phyloP scores from a whole-genome alignment of 2,329 filamentous ascomycete genomes.

The Paraphoma sp. region DNA sequence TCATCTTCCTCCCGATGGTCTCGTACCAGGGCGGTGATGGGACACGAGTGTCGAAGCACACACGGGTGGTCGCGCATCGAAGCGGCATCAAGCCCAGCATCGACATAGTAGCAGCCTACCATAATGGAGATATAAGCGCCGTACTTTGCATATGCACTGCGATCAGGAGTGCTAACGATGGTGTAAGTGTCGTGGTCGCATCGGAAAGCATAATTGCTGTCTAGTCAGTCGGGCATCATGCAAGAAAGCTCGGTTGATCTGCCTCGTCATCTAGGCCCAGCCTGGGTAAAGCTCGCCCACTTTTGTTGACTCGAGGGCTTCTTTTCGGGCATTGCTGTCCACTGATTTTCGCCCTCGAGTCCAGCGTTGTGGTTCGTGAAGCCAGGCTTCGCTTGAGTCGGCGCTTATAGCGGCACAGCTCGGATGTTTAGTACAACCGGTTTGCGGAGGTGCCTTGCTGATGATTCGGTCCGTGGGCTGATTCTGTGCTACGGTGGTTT shows the following conservation, averaged over 20 bases:
- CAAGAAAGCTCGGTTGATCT: background rate
- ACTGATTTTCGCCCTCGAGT: background rate
- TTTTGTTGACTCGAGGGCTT: background rate
- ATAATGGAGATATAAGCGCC: background rate
- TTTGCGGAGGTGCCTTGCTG: background rate
- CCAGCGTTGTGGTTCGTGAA: slow-evolving; percentile 3
- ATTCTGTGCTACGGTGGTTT: background rate
- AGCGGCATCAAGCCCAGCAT: background rate
- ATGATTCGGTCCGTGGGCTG: background rate
- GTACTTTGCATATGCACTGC: background rate
- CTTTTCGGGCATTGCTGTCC: background rate
- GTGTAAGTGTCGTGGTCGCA: background rate
- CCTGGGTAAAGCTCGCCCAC: background rate
- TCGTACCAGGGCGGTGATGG: background rate
- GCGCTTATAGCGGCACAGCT: slow-evolving; percentile 18
- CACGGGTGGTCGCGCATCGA: background rate
- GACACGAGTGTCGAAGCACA: no score
- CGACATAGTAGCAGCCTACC: background rate
- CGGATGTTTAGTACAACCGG: background rate
- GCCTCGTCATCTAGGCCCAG: background rate
- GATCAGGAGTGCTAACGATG: background rate
- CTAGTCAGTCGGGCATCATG: background rate
- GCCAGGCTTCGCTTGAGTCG: slow-evolving; percentile 14
- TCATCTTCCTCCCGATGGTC: background rate
- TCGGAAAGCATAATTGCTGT: background rate